A percentile compares a stretch with the other conserved stretches of the same genome.
phyloP scores from a whole-genome alignment of 208 protist species.

The Wallacemonas sp. region DNA sequence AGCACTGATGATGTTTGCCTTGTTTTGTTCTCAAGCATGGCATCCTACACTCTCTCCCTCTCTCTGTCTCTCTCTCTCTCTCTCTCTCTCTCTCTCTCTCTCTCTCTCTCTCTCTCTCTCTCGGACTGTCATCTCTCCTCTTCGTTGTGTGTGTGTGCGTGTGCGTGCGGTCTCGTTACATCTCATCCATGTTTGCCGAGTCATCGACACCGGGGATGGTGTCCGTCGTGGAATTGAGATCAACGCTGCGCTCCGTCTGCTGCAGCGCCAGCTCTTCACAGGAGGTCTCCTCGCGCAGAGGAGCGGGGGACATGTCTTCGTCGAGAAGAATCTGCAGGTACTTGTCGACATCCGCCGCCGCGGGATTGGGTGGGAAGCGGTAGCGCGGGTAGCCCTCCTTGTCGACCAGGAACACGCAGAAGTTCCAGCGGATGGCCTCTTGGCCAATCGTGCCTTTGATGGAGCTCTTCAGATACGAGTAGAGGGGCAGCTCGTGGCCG shows the following conservation, averaged over 20 bases:
- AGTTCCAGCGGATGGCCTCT: conserved; percentile 91
- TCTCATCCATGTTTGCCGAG: not conserved
- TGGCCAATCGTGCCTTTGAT: conserved; percentile 60
- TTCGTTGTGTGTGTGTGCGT: no score
- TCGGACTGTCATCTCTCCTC: no score
- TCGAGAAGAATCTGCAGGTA: conserved; percentile 36
- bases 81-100: no score
- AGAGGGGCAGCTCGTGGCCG: conserved; percentile 71
- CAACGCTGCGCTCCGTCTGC: conserved; percentile 10
- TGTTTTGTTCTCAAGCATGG: no score
- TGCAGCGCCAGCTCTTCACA: conserved; percentile 2
- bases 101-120: no score
- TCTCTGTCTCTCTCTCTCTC: no score
- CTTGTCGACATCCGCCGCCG: conserved; percentile 48
- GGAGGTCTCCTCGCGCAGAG: not conserved
- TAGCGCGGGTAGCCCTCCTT: conserved; percentile 49
- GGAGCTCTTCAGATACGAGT: conserved; percentile 71
- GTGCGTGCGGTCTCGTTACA: no score
- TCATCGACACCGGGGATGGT: conserved; percentile 13
- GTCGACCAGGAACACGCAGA: conserved; percentile 90
- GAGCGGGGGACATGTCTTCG: no score
- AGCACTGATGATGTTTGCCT: no score
- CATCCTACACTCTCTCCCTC: no score
- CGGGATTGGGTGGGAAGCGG: conserved; percentile 58
- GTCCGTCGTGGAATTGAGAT: conserved; percentile 11